Base-by-base conservation (phyloP, 495 filamentous ascomycete genomes). In the Lepidopterella palustris region DNA sequence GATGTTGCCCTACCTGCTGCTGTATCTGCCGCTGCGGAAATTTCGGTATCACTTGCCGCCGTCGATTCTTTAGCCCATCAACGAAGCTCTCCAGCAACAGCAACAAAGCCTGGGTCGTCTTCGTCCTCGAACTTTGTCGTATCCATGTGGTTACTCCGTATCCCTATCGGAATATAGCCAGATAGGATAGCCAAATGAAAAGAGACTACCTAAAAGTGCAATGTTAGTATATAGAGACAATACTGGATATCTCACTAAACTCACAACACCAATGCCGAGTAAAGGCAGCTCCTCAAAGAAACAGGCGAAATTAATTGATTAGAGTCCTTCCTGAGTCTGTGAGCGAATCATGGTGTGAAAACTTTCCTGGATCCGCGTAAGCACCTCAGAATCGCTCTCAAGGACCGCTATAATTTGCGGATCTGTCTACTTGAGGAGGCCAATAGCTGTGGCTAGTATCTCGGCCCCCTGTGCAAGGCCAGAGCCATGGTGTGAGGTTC, bases 91-190 rank as follows among this genome's bases (percentile, higher is more conserved):
- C 63, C 63, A 29, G 55, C 45, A 42, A 72, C 51, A 18, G 53
- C n/a, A n/a, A 58, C 24, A 54, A 71, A 74, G 0, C 66, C 72
- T 9, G 65, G 66, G 31, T 75, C 66, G 26, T 72, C 53, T 10
- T 50, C 42, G 23, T 35, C 52, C 4, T 48, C 27, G 55, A 77
- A 78, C 56, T 66, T 74, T 39, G 68, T 58, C 76, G 78, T 78
- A 27, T 73, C 74, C 68, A 69, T 75, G 53, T 79, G 75, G 60
- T 79, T 73, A 11, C 47, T 59, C 31, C 63, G 73, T 31, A 79
- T 71, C 0, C 71, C 70, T 45, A 76, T 73, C 9, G 59, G 52
- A 5, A 58, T 62, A 45, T 76, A 76, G 9, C 69, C 72, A 0
- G 70, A 64, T 8, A 79, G 57, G 25, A 65, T 72, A 29, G 77